phyloP scores from a whole-genome alignment of 2,329 filamentous ascomycete species.

The Verticillium albo-atrum region DNA sequence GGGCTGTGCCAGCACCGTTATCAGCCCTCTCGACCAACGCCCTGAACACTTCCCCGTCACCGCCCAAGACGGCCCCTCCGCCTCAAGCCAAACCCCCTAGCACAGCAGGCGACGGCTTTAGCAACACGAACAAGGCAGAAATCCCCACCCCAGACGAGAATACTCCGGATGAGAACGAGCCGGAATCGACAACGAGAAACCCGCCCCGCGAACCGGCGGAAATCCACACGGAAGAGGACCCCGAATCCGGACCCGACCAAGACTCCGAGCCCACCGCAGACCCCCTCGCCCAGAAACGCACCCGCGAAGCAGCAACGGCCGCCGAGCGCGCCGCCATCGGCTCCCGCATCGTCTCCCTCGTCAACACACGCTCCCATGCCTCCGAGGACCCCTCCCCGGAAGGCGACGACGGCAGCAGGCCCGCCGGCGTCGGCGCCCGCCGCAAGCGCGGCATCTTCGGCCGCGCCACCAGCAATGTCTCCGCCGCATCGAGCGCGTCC shows the following conservation, averaged over 20 bases:
- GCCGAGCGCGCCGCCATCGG: constrained; percentile 37
- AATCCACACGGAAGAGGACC: constrained; percentile 5
- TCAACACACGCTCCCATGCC: constrained; percentile 23
- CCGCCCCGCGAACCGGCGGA: not conserved
- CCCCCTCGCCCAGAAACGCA: constrained; percentile 22
- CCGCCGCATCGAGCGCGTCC: constrained; percentile 43
- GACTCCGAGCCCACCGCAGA: constrained; percentile 25
- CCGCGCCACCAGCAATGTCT: constrained; percentile 54
- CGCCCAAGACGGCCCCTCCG: constrained; percentile 3
- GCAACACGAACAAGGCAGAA: not conserved
- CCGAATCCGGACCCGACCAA: constrained; percentile 8
- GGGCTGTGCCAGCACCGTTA: constrained; percentile 28
- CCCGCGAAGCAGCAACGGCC: constrained; percentile 17
- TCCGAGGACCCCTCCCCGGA: constrained; percentile 7
- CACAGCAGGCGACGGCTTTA: not conserved
- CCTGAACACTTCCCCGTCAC: constrained; percentile 36
- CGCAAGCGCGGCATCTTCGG: constrained; percentile 49
- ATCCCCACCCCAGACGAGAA: too few relatives aligned
- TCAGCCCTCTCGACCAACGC: constrained; percentile 34
- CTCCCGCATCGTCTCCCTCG: constrained; percentile 29
- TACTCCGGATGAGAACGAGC: not conserved
- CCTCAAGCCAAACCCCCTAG: not conserved
- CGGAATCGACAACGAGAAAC: not conserved
- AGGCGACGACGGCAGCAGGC: not conserved
- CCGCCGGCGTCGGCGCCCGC: constrained; percentile 11